A percentile compares a stretch with the other conserved stretches of the same genome.
Conservation (phyloP, 2,329 filamentous ascomycete species). For the Mollisiaceae sp. region DNA sequence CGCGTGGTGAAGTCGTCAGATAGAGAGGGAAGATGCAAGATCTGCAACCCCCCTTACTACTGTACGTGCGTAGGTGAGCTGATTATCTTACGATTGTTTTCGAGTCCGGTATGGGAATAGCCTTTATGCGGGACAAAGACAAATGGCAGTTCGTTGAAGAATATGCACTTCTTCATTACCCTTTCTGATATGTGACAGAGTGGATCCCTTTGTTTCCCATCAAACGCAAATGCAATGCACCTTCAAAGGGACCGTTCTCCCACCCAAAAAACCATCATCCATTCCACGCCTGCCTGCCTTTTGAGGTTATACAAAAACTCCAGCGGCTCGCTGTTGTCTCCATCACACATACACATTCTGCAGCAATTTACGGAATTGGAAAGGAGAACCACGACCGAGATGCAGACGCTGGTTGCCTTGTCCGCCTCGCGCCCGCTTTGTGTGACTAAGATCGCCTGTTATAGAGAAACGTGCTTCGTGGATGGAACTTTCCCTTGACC, state of each 20-base stretch:
- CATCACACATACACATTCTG: conserved; percentile 2
- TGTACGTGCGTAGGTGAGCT: neutral
- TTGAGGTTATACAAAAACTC: neutral
- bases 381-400: neutral
- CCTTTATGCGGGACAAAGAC: neutral
- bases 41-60: neutral
- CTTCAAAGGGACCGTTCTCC: neutral
- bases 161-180: neutral
- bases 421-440: neutral
- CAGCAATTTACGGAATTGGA: neutral
- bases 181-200: conserved; percentile 1
- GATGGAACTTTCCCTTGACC: conserved; percentile 3
- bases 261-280: neutral
- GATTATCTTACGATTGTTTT: neutral
- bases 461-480: neutral
- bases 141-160: no score
- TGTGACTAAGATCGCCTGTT: neutral
- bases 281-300: no score
- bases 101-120: neutral
- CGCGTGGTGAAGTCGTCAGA: neutral
- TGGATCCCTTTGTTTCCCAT: neutral
- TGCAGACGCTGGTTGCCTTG: neutral
- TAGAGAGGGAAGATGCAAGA: neutral
- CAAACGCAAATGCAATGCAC: neutral
- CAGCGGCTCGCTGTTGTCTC: neutral